Percentiles rank a stretch among this genome's conserved stretches.
These are phyloP conservation scores for Ceratobasidium sp. DNA, from an alignment of 1,284 basidiomycete species.

Conservation along the genomic window DNA sequence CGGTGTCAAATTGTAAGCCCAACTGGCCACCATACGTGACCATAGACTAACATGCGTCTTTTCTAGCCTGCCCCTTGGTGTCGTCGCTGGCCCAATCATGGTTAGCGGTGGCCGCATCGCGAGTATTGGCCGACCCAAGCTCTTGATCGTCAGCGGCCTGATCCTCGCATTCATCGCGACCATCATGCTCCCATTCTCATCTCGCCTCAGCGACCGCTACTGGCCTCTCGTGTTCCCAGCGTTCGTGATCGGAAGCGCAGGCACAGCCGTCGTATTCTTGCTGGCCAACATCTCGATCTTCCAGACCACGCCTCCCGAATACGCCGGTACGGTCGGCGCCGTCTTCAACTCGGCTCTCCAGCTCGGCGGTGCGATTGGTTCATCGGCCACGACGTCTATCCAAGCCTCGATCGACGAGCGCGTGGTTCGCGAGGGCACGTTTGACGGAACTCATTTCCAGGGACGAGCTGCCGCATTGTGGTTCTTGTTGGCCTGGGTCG, in stretches of 20 bases:
- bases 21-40: not conserved
- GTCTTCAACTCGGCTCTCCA: conserved; percentile 44
- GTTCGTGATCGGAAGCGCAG: conserved; percentile 46
- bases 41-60: not conserved
- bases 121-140: conserved; percentile 53
- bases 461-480: conserved; percentile 41
- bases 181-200: conserved; percentile 54
- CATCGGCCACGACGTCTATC: conserved; percentile 41
- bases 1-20: conserved; percentile 37
- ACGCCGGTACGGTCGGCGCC: conserved; percentile 42
- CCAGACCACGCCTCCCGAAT: conserved; percentile 38
- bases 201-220: conserved; percentile 52
- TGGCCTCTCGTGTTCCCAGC: conserved; percentile 60
- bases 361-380: conserved; percentile 41
- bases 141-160: conserved; percentile 56
- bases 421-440: conserved; percentile 22
- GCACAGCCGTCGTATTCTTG: conserved; percentile 33
- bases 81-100: conserved; percentile 46
- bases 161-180: conserved; percentile 54
- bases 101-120: conserved; percentile 55
- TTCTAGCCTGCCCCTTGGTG: conserved; percentile 36
- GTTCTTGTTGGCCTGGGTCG: conserved; percentile 42
- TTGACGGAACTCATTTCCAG: conserved; percentile 36
- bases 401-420: conserved; percentile 39
- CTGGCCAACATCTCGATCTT: conserved; percentile 39